These are phyloP conservation scores for Phytophthora parvispora DNA, from an alignment of 352 stramenopile genomes.

Conservation along the genomic window DNA sequence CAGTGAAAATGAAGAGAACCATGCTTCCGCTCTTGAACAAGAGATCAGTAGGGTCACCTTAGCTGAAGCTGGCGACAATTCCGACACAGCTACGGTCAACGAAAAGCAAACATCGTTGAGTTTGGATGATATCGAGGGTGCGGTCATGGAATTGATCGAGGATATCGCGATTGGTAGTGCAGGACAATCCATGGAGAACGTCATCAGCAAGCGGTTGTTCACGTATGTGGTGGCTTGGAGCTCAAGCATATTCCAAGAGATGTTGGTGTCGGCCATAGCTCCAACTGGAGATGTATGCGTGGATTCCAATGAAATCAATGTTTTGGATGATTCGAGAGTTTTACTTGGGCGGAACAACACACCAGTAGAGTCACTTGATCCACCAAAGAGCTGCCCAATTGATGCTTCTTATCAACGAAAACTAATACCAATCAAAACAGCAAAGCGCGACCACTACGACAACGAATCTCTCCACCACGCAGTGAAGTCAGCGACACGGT, in stretches of 20 bases:
- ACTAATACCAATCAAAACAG: constrained; percentile 27
- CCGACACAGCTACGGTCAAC: not conserved
- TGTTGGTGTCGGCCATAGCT: constrained; percentile 26
- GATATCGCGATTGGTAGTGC: constrained; percentile 33
- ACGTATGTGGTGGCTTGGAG: constrained; percentile 34
- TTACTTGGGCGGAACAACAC: constrained; percentile 19
- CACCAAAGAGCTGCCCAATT: constrained; percentile 18
- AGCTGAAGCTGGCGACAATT: not conserved
- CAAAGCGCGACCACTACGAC: constrained; percentile 18
- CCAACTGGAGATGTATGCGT: constrained; percentile 21
- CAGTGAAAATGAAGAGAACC: constrained; percentile 1
- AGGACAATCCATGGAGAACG: constrained; percentile 26
- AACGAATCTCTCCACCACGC: constrained; percentile 19
- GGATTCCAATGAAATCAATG: constrained; percentile 7
- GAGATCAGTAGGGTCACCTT: not conserved
- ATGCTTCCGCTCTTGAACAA: not conserved
- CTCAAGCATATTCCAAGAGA: constrained; percentile 27
- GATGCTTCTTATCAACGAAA: constrained; percentile 29
- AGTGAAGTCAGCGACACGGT: constrained; percentile 20
- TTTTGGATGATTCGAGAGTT: constrained; percentile 3
- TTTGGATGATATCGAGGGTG: constrained; percentile 42
- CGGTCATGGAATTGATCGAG: constrained; percentile 27
- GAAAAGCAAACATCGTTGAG: constrained; percentile 1
- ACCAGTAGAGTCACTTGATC: constrained; percentile 12
- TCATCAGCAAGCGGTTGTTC: constrained; percentile 37